Evolutionary conservation across 2,329 filamentous ascomycete species (phyloP), one percentile per base, ranked within the genome.

Genomic region (Trichoderma pleuroti): DNA sequence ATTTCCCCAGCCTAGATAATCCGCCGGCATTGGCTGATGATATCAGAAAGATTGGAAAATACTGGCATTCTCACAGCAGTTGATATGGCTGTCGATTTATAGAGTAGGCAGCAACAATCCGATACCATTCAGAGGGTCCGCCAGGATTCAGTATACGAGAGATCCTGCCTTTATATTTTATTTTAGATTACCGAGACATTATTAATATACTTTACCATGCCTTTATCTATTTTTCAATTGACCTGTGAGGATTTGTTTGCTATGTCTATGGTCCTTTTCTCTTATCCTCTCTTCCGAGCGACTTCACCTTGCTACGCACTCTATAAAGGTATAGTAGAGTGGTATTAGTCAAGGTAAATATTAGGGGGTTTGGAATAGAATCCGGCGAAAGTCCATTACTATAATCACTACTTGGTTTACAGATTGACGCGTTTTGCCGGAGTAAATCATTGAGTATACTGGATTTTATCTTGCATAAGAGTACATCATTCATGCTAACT

Each of bases 111-210:
- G 18, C n/a, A 10, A 18, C 2, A 10, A 1, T 8, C 18, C 8
- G 9, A 11, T 10, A 0, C 0, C 4, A n/a, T 46, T 2, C 18
- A n/a, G 2, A 46, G 9, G 18, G 18, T 11, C 7, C 39, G 1
- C 39, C 18, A 10, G 8, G 39, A n/a, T 5, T 46, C 18, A 46
- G 18, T 42, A 46, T n/a, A 46, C 9, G 18, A n/a, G 39, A n/a
- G 8, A n/a, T 46, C 0, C 8, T n/a, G 18, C 39, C 18, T 0
- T n/a, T 1, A n/a, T 10, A 16, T 8, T 0, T 10, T 5, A 46
- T 3, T n/a, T 11, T n/a, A 0, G 39, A n/a, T n/a, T 5, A 42
- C 9, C 10, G 16, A 18, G n/a, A n/a, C 2, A 42, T 42, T 42
- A 42, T 42, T 18, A 4, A 42, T 42, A 42, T 42, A 42, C 9